Evolutionary conservation across 2,329 filamentous ascomycete species (phyloP).

Genomic region (Tolypocladium album): DNA sequence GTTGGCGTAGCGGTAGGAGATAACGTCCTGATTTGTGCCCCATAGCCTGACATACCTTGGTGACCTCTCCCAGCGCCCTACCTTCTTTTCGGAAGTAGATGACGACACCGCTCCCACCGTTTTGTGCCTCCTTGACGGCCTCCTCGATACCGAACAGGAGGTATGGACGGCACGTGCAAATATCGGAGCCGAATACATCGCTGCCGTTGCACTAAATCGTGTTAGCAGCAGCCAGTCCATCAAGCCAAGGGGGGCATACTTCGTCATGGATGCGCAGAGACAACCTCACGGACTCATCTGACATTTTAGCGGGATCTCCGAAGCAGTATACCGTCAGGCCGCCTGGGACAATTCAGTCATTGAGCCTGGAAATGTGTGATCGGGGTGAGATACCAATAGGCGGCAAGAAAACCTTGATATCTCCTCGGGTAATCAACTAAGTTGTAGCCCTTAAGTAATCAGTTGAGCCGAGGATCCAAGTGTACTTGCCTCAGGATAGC

Average conservation of each 20-base stretch:
- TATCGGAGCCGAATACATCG: constrained; percentile 96
- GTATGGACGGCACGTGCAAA: constrained; percentile 93
- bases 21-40: neutral
- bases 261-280: constrained; percentile 73
- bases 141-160: constrained; percentile 96
- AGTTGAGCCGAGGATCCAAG: neutral
- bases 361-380: neutral
- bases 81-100: constrained; percentile 99
- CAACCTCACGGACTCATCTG: constrained; percentile 68
- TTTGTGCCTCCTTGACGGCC: constrained; percentile 93
- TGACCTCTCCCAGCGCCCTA: constrained; percentile 86
- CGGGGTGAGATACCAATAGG: constrained; percentile 56
- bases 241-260: constrained; percentile 21
- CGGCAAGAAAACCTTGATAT: constrained; percentile 92
- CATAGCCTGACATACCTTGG: constrained; percentile 57
- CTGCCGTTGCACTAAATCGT: constrained; percentile 69
- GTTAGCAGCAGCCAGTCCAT: constrained; percentile 4
- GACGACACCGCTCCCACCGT: constrained; percentile 84
- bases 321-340: constrained; percentile 96
- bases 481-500: constrained; percentile 65
- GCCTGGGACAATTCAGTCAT: constrained; percentile 28
- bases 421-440: constrained; percentile 79
- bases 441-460: constrained; percentile 9
- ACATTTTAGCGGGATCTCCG: constrained; percentile 88
- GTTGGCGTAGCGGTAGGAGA: neutral